These are phyloP conservation scores for Tieghemostelium lacteum DNA, from an alignment of 78 protist species.

Conservation along the genomic window DNA sequence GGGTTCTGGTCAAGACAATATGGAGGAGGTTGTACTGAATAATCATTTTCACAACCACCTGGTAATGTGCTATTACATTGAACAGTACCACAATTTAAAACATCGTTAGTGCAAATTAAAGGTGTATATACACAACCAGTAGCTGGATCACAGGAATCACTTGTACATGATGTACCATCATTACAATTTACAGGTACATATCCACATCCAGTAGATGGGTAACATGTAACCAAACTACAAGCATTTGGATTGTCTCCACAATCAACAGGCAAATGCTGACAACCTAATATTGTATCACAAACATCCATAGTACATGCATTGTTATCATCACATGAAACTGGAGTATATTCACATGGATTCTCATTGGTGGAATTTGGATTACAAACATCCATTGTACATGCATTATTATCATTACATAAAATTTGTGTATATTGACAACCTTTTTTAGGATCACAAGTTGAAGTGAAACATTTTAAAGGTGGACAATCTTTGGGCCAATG, in stretches of 20 bases:
- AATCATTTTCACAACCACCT: slow-evolving; percentile 15
- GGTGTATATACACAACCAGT: slow-evolving; percentile 38
- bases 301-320: slow-evolving; percentile 9
- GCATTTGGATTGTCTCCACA: slow-evolving; percentile 41
- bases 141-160: slow-evolving; percentile 4
- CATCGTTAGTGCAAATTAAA: slow-evolving; percentile 4
- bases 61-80: too few relatives aligned
- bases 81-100: slow-evolving; percentile 4
- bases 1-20: background rate
- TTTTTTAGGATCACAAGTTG: slow-evolving; percentile 26
- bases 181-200: slow-evolving; percentile 5
- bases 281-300: slow-evolving; percentile 32
- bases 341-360: slow-evolving; percentile 33
- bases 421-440: slow-evolving; percentile 41
- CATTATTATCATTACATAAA: slow-evolving; percentile 21
- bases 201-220: slow-evolving; percentile 9
- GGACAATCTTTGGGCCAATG: too few relatives aligned
- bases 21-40: slow-evolving; percentile 1
- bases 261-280: too few relatives aligned
- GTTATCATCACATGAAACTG: slow-evolving; percentile 16
- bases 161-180: slow-evolving; percentile 50
- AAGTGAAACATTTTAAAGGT: too few relatives aligned
- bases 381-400: too few relatives aligned
- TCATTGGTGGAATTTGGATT: too few relatives aligned
- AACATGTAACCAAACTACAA: slow-evolving; percentile 23